Base-by-base conservation (phyloP, 768 basidiomycete genomes). In the Russula brevipes region DNA sequence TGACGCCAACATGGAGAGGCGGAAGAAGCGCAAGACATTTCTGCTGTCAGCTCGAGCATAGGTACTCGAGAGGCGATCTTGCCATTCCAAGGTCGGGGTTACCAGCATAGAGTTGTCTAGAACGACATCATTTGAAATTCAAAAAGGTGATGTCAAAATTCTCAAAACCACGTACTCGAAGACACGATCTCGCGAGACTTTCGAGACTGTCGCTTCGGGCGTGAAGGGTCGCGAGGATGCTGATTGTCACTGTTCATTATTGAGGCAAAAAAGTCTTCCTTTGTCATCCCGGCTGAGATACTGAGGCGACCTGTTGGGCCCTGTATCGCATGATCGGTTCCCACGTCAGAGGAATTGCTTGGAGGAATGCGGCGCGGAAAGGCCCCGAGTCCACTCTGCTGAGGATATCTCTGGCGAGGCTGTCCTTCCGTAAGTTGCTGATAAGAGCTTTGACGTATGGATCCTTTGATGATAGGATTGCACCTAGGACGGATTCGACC, bases 401-500 rank as follows among this genome's bases (percentile, higher is more conserved):
- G 36, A 91, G 75, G 58, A 95, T 89, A 64, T 91, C 88, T 38
- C 84, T 77, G 2, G 93, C 91, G 45, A 93, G 80, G 47, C 85
- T 81, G 69, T 94, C 91, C 64, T 83, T 81, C 57, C 81, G 80
- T 50, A 91, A 73, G 67, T 89, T 86, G 39, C 79, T 75, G 44
- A 90, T 77, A 54, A 91, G 71, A 41, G 75, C 76, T 70, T 85
- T 83, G 0, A 89, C 85, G 61, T 85, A 77, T 17, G 81, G 76
- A 72, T 89, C 86, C 35, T 81, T 79, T 61, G 87, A 89, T 68
- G 87, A 83, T 54, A 94, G 78, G 56, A 95, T 79, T 12, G 88
- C 86, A 41, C 91, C 93, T 5, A 95, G 79, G n/a, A 95, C 76
- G 12, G 91, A 89, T 74, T 95, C 94, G 69, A 94, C 89, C 71